phyloP scores from a whole-genome alignment of 352 stramenopile genomes.

The Pythium insidiosum region DNA sequence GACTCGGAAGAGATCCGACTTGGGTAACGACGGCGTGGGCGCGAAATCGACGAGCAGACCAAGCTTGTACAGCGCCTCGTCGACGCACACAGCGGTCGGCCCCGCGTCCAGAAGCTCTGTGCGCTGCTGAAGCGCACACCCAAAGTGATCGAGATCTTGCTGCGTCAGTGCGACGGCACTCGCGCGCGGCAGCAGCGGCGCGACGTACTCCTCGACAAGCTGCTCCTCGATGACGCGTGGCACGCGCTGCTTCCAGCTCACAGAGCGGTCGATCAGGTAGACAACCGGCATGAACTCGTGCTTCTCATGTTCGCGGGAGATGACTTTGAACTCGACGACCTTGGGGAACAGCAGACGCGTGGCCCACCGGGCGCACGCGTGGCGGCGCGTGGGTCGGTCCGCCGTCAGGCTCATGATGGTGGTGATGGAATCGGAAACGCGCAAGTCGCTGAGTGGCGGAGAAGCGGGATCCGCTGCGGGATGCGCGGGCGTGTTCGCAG shows the following conservation, averaged over 20 bases:
- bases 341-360: constrained; percentile 42
- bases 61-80: constrained; percentile 57
- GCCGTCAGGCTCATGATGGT: too few relatives aligned
- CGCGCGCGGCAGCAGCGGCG: constrained; percentile 22
- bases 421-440: too few relatives aligned
- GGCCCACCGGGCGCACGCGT: too few relatives aligned
- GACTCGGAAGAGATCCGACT: constrained; percentile 42
- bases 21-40: constrained; percentile 18
- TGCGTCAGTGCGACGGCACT: constrained; percentile 1
- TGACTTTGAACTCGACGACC: constrained; percentile 77
- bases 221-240: constrained; percentile 36
- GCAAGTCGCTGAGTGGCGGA: too few relatives aligned
- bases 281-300: constrained; percentile 75
- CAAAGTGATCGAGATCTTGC: constrained; percentile 22
- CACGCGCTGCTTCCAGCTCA: constrained; percentile 38
- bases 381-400: too few relatives aligned
- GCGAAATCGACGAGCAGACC: constrained; percentile 48
- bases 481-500: too few relatives aligned
- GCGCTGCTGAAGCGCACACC: constrained; percentile 23
- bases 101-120: constrained; percentile 34
- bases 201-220: constrained; percentile 53
- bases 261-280: constrained; percentile 57
- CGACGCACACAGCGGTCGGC: too few relatives aligned
- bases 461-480: too few relatives aligned
- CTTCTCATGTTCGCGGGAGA: constrained; percentile 59